Conservation (phyloP, 208 protist genomes). For the Phytomonas serpens region DNA sequence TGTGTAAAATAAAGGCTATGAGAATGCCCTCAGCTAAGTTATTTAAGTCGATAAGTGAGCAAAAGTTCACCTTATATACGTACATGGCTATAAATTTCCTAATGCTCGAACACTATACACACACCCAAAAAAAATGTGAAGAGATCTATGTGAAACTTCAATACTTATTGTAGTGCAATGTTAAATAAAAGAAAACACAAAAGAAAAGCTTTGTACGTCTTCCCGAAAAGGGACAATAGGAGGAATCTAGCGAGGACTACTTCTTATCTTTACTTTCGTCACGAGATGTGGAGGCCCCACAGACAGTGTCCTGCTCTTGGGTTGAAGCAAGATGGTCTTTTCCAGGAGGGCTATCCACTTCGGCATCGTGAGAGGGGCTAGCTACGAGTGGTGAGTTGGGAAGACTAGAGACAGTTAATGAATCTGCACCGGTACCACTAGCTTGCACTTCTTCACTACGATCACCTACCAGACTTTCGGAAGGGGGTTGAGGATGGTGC, state of each 20-base stretch:
- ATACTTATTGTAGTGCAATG: neutral
- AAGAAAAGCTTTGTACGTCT: neutral
- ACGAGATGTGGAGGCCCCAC: neutral
- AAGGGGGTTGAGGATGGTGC: conserved; percentile 17
- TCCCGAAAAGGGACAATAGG: neutral
- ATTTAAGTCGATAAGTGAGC: neutral
- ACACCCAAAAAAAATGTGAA: neutral
- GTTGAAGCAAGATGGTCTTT: neutral
- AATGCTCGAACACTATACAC: neutral
- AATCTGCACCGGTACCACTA: neutral
- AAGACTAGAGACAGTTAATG: conserved; percentile 10
- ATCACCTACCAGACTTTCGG: neutral
- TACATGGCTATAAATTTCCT: neutral
- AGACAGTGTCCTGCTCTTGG: neutral
- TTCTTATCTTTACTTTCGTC: neutral
- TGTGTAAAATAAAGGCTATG: neutral
- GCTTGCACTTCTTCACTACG: neutral
- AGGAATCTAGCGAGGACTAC: neutral
- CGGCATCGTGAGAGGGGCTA: neutral
- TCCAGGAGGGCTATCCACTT: neutral
- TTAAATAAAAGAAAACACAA: neutral
- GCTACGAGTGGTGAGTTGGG: neutral
- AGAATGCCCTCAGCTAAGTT: neutral
- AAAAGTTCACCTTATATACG: neutral
- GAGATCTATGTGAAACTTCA: neutral